Base-by-base conservation (phyloP, 495 filamentous ascomycete genomes). In the Xylaria grammica region DNA sequence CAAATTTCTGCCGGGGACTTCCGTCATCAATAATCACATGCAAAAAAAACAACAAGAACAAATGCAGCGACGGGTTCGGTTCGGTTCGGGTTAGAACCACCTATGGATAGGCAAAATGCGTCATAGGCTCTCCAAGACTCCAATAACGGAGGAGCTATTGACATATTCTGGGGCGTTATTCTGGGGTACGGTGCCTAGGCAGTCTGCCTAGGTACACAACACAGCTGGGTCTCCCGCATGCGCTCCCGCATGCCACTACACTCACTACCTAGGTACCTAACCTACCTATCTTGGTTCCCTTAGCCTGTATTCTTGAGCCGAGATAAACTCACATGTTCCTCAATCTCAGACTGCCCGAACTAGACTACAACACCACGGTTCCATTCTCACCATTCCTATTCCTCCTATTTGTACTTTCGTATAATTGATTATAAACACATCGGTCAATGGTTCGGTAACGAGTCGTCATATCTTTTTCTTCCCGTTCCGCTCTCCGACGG, bases 161-260 rank as follows among this genome's bases (percentile, higher is more conserved):
- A 29, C 56, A 59, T 46, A 59, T 48, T 48, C 56, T 34, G 56
- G 56, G 56, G n/a, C n/a, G n/a, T n/a, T n/a, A n/a, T n/a, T n/a
- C n/a, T n/a, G n/a, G n/a, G n/a, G n/a, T n/a, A n/a, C n/a, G n/a
- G n/a, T n/a, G n/a, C n/a, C n/a, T n/a, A n/a, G n/a, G n/a, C n/a
- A n/a, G n/a, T n/a, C n/a, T n/a, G n/a, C n/a, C n/a, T n/a, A n/a
- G n/a, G n/a, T n/a, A n/a, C n/a, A n/a, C n/a, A n/a, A n/a, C n/a
- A n/a, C 15, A 36, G 34, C 6, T 11, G 34, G 22, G 48, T 24
- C 26, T 32, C 56, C 26, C 40, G 56, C 40, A 59, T 46, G 42
- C 56, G 11, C 56, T 48, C n/a, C n/a, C n/a, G n/a, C n/a, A n/a
- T n/a, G n/a, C n/a, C n/a, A n/a, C n/a, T n/a, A n/a, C n/a, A n/a